Percentiles rank a stretch among this genome's conserved stretches.
Evolutionary conservation across 2,329 filamentous ascomycete species (phyloP).

Genomic region (Parastagonospora nodorum): DNA sequence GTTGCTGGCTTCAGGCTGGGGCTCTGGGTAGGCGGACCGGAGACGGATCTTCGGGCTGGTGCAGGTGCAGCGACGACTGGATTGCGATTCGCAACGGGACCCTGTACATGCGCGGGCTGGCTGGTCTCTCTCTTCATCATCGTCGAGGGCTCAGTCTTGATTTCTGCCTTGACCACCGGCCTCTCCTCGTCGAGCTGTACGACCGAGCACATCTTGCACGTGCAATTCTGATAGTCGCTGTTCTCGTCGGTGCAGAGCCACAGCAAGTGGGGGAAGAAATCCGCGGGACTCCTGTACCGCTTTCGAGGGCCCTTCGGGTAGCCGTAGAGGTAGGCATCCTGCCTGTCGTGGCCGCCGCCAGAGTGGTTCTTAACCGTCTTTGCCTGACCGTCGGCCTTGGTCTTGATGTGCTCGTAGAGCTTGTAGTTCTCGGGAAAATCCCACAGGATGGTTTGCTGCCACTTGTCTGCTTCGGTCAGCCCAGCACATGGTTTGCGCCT

Average conservation of each 20-base stretch:
- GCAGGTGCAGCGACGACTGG: conserved; percentile 28
- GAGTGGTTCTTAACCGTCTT: conserved; percentile 57
- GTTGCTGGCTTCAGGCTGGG: conserved; percentile 26
- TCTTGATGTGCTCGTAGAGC: conserved; percentile 64
- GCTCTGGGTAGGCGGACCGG: conserved; percentile 26
- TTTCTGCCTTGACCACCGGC: conserved; percentile 28
- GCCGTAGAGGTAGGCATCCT: conserved; percentile 66
- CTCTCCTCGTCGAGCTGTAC: conserved; percentile 55
- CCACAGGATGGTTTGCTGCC: conserved; percentile 56
- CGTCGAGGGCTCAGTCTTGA: conserved; percentile 22
- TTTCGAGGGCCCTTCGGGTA: conserved; percentile 63
- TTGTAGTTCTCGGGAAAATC: conserved; percentile 62
- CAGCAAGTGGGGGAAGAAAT: conserved; percentile 65
- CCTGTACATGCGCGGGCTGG: not conserved
- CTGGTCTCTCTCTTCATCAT: conserved; percentile 34
- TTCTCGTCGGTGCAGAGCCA: conserved; percentile 61
- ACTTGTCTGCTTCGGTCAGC: conserved; percentile 45
- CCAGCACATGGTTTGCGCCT: conserved; percentile 7
- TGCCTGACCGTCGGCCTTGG: conserved; percentile 53
- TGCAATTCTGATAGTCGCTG: conserved; percentile 60
- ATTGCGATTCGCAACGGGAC: conserved; percentile 13
- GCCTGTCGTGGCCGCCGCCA: conserved; percentile 58
- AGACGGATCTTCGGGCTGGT: conserved; percentile 26
- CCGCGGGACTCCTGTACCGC: conserved; percentile 62
- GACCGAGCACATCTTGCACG: conserved; percentile 62